Evolutionary conservation across 169 alveolate genomes (phyloP).

Genomic region (Cryptosporidium muris): DNA sequence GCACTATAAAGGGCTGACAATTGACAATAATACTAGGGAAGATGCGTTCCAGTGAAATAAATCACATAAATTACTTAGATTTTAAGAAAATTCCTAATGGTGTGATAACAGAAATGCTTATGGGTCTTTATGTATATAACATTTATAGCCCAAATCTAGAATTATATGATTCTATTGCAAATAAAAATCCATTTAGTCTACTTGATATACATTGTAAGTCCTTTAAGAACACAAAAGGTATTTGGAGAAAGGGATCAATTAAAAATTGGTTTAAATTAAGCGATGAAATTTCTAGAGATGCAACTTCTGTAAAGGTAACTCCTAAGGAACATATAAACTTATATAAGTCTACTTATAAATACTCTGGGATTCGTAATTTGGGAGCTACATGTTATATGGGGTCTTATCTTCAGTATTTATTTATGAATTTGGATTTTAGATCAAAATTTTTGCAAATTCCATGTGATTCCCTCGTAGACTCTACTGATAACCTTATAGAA

Average conservation of each 20-base stretch:
- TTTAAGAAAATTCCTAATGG: background rate
- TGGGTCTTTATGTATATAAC: slow-evolving; percentile 36
- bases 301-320: background rate
- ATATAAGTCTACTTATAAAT: slow-evolving; percentile 12
- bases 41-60: too few species aligned
- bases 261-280: slow-evolving; percentile 56
- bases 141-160: slow-evolving; percentile 46
- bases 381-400: slow-evolving; percentile 72
- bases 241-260: slow-evolving; percentile 40
- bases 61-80: background rate
- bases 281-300: slow-evolving; percentile 6
- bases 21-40: too few species aligned
- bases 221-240: slow-evolving; percentile 61
- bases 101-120: slow-evolving; percentile 1
- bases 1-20: too few species aligned
- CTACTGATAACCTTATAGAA: background rate
- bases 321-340: background rate
- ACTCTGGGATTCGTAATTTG: slow-evolving; percentile 57
- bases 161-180: slow-evolving; percentile 37
- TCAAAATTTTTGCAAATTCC: slow-evolving; percentile 34
- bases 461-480: background rate
- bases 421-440: slow-evolving; percentile 68
- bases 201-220: slow-evolving; percentile 50
- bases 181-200: slow-evolving; percentile 55
- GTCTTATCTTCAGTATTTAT: slow-evolving; percentile 63